Evolutionary conservation across 2,329 filamentous ascomycete genomes (phyloP).

Genomic region (Ceratocystis cubensis): DNA sequence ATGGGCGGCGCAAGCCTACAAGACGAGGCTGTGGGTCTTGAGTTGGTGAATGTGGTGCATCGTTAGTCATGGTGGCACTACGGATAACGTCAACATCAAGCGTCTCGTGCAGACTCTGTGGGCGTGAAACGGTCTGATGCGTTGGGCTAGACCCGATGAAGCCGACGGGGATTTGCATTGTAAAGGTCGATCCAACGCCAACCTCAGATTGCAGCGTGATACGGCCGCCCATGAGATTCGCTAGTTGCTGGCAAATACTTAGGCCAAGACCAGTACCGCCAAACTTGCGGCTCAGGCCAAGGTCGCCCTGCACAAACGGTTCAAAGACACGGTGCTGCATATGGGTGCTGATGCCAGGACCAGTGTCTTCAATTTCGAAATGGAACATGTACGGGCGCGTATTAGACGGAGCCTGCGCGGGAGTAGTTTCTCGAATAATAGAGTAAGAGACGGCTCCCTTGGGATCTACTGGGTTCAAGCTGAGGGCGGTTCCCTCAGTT

Average conservation of each 20-base stretch:
- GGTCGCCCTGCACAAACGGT: constrained; percentile 86
- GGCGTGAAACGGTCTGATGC: constrained; percentile 39
- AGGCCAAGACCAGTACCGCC: constrained; percentile 79
- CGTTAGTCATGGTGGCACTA: constrained; percentile 23
- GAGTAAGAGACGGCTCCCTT: constrained; percentile 36
- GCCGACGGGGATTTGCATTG: constrained; percentile 66
- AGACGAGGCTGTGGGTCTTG: constrained; percentile 62
- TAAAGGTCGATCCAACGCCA: constrained; percentile 68
- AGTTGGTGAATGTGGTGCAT: constrained; percentile 33
- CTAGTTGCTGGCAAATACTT: constrained; percentile 80
- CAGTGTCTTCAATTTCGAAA: constrained; percentile 80
- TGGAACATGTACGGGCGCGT: constrained; percentile 63
- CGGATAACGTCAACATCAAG: constrained; percentile 24
- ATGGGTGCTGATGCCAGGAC: constrained; percentile 67
- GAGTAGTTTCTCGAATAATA: constrained; percentile 41
- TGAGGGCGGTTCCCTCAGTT: constrained; percentile 39
- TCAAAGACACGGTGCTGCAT: constrained; percentile 80
- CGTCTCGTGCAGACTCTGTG: constrained; percentile 34
- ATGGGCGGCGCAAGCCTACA: constrained; percentile 71
- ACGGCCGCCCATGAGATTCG: constrained; percentile 66
- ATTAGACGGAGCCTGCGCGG: constrained; percentile 47
- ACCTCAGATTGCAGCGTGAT: constrained; percentile 60
- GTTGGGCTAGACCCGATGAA: constrained; percentile 55
- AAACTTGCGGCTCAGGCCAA: constrained; percentile 78
- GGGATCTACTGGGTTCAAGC: constrained; percentile 51